A percentile compares a stretch with the other conserved stretches of the same genome.
Evolutionary conservation across 176 grass and related monocot genomes (phyloP).

Genomic region (Oryza punctata): DNA sequence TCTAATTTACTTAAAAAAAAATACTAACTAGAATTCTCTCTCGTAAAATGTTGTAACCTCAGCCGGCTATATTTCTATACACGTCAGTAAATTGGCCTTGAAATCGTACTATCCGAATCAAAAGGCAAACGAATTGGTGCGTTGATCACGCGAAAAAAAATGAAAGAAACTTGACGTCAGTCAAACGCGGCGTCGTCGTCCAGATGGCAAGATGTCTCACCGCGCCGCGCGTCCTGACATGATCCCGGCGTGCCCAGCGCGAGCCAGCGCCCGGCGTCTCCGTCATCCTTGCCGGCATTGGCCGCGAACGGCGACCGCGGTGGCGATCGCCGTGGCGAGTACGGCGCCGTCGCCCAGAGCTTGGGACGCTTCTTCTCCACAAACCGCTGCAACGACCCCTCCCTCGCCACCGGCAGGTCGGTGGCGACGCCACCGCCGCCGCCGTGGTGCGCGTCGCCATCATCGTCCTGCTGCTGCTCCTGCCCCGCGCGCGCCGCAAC

Average conservation of each 20-base stretch:
- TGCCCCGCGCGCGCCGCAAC: background rate
- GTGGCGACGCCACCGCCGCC: background rate
- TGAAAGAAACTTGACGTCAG: background rate
- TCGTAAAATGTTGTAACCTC: too few species aligned
- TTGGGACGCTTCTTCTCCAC: slow-evolving; percentile 65
- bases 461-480: too few species aligned
- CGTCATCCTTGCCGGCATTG: background rate
- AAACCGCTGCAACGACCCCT: slow-evolving; percentile 64
- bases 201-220: background rate
- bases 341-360: slow-evolving; percentile 24
- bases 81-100: background rate
- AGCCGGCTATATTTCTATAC: too few species aligned
- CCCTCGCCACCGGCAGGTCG: slow-evolving; percentile 57
- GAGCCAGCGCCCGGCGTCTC: background rate
- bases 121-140: background rate
- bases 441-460: too few species aligned
- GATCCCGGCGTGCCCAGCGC: background rate
- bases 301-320: background rate
- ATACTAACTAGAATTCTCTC: too few species aligned
- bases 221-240: background rate
- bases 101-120: background rate
- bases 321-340: background rate
- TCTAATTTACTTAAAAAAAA: too few species aligned
- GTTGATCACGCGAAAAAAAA: background rate
- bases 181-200: background rate